phyloP scores from a whole-genome alignment of 2,329 filamentous ascomycete genomes.

The Mycocentrospora acerina region DNA sequence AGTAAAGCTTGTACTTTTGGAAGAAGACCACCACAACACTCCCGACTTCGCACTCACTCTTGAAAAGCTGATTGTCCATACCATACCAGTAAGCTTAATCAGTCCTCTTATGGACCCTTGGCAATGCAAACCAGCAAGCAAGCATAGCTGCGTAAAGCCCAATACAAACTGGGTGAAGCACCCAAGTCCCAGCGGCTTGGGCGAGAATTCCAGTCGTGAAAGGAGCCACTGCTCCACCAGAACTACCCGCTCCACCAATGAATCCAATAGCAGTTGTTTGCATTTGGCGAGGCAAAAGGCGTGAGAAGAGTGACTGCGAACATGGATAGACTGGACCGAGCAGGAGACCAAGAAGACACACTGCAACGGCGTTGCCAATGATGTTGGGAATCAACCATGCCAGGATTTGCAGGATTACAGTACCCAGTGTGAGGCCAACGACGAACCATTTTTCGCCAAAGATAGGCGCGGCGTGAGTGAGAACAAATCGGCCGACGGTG shows the following conservation, averaged over 20 bases:
- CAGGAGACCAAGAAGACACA: conserved; percentile 66
- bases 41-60: too few species aligned
- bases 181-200: conserved; percentile 63
- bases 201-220: conserved; percentile 67
- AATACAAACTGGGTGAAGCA: conserved; percentile 67
- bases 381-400: conserved; percentile 78
- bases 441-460: conserved; percentile 73
- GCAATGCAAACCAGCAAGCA: conserved; percentile 64
- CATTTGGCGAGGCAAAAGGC: conserved; percentile 59
- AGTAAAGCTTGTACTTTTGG: too few species aligned
- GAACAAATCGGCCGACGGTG: conserved; percentile 71
- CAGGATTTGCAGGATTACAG: conserved; percentile 69
- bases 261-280: conserved; percentile 66
- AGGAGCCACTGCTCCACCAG: conserved; percentile 67
- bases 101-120: conserved; percentile 58
- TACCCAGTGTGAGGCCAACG: conserved; percentile 61
- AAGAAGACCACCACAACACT: too few species aligned
- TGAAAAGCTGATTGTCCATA: too few species aligned
- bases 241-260: conserved; percentile 69
- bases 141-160: conserved; percentile 66
- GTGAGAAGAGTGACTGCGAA: conserved; percentile 64
- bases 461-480: conserved; percentile 65
- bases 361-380: conserved; percentile 52
- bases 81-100: conserved; percentile 48
- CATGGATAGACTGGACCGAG: conserved; percentile 81